phyloP scores from a whole-genome alignment of 2,329 filamentous ascomycete species.

The Talaromyces sp. region DNA sequence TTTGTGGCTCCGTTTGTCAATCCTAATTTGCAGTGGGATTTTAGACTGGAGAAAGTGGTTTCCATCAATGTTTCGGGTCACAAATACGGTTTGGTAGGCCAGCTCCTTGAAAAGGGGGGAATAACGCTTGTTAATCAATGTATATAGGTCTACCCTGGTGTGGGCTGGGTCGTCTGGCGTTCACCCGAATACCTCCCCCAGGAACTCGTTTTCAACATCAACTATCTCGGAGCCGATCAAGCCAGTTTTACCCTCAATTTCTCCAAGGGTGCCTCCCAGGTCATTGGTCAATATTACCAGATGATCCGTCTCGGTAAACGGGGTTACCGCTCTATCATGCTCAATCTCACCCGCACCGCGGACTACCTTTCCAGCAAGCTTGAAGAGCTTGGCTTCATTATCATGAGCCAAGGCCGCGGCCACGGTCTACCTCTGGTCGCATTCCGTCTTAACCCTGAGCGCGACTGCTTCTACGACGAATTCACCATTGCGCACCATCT shows the following conservation, averaged over 20 bases:
- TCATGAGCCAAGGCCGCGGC: conserved; percentile 77
- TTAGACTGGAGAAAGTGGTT: conserved; percentile 79
- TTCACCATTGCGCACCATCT: conserved; percentile 79
- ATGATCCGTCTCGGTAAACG: conserved; percentile 90
- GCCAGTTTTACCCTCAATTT: conserved; percentile 97
- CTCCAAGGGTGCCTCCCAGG: conserved; percentile 88
- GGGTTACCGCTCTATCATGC: conserved; percentile 89
- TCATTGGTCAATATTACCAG: conserved; percentile 97
- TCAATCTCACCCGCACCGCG: conserved; percentile 81
- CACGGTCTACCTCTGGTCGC: conserved; percentile 83
- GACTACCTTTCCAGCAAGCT: conserved; percentile 78
- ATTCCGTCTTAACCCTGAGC: conserved; percentile 64
- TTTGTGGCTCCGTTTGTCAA: conserved; percentile 91
- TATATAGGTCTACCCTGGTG: conserved; percentile 70
- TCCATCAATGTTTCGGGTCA: conserved; percentile 94
- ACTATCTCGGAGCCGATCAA: conserved; percentile 94
- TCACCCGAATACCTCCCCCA: conserved; percentile 75
- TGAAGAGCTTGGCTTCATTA: conserved; percentile 70
- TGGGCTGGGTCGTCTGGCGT: conserved; percentile 92
- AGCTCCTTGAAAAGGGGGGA: not conserved
- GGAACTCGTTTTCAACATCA: conserved; percentile 98
- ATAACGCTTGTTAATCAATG: not conserved
- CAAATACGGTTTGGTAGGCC: conserved; percentile 62
- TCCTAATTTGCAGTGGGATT: conserved; percentile 84
- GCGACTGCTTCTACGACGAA: conserved; percentile 61